phyloP scores from a whole-genome alignment of 1,139 yeast genomes.

The Geotrichum candidum region DNA sequence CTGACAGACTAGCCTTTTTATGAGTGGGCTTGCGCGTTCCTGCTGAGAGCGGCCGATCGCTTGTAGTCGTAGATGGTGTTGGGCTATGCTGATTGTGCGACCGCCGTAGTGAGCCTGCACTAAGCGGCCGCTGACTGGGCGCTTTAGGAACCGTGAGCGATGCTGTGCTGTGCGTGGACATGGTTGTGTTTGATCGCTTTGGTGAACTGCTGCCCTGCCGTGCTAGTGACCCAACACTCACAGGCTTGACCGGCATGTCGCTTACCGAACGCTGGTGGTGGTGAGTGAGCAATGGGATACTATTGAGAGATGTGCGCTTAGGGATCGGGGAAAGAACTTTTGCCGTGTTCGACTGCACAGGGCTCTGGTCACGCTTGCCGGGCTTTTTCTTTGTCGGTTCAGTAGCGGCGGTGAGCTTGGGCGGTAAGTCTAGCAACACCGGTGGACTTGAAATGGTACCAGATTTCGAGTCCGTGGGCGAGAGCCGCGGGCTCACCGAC shows the following conservation, averaged over 20 bases:
- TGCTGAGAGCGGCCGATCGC: background rate
- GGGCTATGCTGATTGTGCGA: background rate
- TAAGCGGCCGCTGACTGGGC: conserved; percentile 5
- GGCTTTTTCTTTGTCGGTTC: background rate
- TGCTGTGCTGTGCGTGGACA: background rate
- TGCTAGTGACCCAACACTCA: background rate
- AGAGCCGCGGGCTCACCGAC: background rate
- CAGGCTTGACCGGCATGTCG: background rate
- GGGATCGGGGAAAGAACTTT: conserved; percentile 13
- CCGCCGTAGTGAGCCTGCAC: conserved; percentile 8
- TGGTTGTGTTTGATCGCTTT: background rate
- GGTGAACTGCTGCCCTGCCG: conserved; percentile 7
- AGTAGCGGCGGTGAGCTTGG: background rate
- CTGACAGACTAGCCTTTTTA: background rate
- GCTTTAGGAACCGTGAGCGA: conserved; percentile 2
- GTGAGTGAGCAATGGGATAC: conserved; percentile 10
- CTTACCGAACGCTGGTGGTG: conserved; percentile 6
- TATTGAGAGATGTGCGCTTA: conserved; percentile 4
- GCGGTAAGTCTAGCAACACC: background rate
- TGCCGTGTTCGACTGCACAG: background rate
- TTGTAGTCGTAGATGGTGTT: background rate
- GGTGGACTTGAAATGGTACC: background rate
- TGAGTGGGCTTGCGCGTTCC: background rate
- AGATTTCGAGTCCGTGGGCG: background rate
- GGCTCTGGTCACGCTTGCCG: background rate